Base-by-base conservation (phyloP, 139 green algal genomes). In the Dunaliella sp. region DNA sequence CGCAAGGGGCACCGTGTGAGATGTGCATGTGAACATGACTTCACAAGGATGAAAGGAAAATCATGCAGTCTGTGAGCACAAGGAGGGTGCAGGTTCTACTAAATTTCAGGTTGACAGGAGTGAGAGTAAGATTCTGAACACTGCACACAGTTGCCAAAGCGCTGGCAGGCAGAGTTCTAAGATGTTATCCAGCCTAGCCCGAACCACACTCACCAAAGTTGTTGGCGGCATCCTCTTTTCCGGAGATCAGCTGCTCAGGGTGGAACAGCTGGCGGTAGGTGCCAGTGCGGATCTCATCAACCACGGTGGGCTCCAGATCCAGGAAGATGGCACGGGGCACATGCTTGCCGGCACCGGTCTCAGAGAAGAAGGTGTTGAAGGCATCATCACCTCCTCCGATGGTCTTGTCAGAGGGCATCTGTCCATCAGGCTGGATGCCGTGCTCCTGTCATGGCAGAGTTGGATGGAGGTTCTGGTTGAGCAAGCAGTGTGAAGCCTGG, bases 211-310 rank as follows among this genome's bases (percentile, higher is more conserved):
- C 48, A 65, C 48, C 86, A 83, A 93, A 93, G 87, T 93, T 93
- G 90, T 93, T 93, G 90, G 90, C 90, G 35, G 90, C 90, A 57
- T 93, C 90, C 92, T 98, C 96, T 94, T 98, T 98, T 88, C 96
- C 96, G 77, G 91, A 96, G 93, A 98, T 98, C 81, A 98, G 95
- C 96, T 98, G 96, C 93, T 98, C 96, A 77, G 96, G 96, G 92
- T 98, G 96, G 95, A 98, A 99, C 91, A 99, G 94, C 95, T 99
- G 95, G 90, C 95, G 92, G 94, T 98, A 98, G 86, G 96, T 98
- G 90, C 96, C 96, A 76, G 95, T 98, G 91, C 96, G 94, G 86
- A 98, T 95, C 94, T 99, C 96, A 84, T 99, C 96, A 38, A 99
- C 96, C 59, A 98, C 96, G 82, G 96, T 98, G 85, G 95, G 95